Evolutionary conservation across 805 yeast species (phyloP), one percentile per base, ranked within the genome.

Genomic region (Metschnikowia aberdeeniae): DNA sequence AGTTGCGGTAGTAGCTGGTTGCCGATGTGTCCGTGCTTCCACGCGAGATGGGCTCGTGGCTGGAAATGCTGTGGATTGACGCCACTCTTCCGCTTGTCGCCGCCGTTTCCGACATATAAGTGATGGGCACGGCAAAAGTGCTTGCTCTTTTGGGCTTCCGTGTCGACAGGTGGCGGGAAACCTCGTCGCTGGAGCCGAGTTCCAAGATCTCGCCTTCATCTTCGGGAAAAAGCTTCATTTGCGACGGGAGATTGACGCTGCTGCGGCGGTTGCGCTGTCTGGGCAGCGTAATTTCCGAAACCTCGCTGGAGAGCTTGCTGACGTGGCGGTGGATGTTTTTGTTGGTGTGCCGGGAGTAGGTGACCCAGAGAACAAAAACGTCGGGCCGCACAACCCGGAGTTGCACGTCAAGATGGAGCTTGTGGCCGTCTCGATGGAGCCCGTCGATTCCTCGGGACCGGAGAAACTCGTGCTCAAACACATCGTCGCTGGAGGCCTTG

Each of bases 341-440:
- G 50, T 47, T 56, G 44, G 60, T 50, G 42, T 50, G 63, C 55
- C 92, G 80, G 1, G 92, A 83, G 60, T 86, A 89, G 0, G 96
- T 88, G 9, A 92, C 76, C 97, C 97, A 92, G 17, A 90, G 63
- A 3, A 87, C 81, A 42, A 76, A 75, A 6, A 81, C 71, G 14
- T 78, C 81, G 11, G 69, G 57, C 17, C 78, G 75, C 27, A 86
- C 70, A 3, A 87, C 86, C 46, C 97, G 73, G 41, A 92, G 60
- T 63, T 90, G 97, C 11, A 87, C 78, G 64, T 90, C 97, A 33
- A 90, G 74, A 45, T 74, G 76, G 24, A 89, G 66, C 3, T 54
- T 42, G 20, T 78, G 70, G 0, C 96, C 96, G 63, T 86, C 90
- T 24, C 78, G 59, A 58, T 88, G 95, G 3, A 67, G 56, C 9